A percentile compares a stretch with the other conserved stretches of the same genome.
phyloP scores from a whole-genome alignment of 352 stramenopile species.

The Phytopythium kandeliae region DNA sequence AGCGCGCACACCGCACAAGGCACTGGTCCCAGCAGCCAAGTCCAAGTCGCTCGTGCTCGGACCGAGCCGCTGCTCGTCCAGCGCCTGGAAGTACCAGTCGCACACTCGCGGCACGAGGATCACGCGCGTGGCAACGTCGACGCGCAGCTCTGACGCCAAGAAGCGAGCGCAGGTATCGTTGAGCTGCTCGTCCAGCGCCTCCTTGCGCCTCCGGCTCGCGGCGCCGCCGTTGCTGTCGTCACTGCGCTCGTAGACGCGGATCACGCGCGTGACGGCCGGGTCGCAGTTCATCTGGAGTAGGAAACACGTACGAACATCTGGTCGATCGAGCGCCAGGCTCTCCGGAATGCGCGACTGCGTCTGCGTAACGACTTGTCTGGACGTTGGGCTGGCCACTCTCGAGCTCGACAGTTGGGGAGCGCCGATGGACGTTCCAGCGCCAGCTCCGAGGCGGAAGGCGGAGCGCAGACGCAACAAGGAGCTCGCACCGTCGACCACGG shows the following conservation, averaged over 20 bases:
- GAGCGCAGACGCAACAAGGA: constrained; percentile 1
- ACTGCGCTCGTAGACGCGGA: constrained; percentile 65
- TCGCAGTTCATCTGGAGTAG: constrained; percentile 75
- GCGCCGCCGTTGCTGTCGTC: neutral
- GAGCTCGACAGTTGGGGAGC: neutral
- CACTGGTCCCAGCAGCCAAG: neutral
- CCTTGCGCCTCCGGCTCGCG: neutral
- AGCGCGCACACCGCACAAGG: constrained; percentile 6
- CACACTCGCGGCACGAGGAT: constrained; percentile 56
- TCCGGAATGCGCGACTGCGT: constrained; percentile 17
- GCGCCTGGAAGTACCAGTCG: constrained; percentile 46
- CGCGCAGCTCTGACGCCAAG: constrained; percentile 28
- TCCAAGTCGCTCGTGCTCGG: neutral
- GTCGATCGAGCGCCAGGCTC: constrained; percentile 20
- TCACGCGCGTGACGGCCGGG: constrained; percentile 20
- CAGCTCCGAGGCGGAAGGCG: neutral
- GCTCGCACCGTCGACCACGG: constrained; percentile 12
- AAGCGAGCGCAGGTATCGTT: constrained; percentile 43
- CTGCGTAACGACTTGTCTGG: constrained; percentile 16
- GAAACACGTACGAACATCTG: constrained; percentile 82
- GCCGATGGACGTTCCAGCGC: neutral
- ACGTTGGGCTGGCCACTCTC: constrained; percentile 1
- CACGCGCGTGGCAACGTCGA: constrained; percentile 29
- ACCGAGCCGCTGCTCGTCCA: constrained; percentile 5
- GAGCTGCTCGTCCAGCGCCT: constrained; percentile 68